Base-by-base conservation (phyloP, 148 eudicot genomes). In the Cornus florida region DNA sequence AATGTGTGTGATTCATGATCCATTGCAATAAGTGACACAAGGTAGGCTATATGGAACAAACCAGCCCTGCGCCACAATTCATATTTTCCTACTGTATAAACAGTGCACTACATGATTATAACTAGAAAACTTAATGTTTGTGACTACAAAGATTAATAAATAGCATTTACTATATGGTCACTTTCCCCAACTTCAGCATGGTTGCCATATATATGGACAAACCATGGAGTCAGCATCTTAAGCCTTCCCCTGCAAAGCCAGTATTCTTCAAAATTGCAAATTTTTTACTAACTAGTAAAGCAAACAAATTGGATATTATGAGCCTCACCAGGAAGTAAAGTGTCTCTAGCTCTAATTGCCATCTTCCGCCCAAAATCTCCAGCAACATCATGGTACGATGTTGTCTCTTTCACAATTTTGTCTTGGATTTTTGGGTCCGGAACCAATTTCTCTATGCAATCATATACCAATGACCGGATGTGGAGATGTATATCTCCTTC, bases 281-380 rank as follows among this genome's bases (percentile, higher is more conserved):
- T 14, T 67, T 17, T 46, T 28, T 13, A 19, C 20, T n/a, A 69
- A 79, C 43, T 59, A 70, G 19, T 23, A 71, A 60, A 62, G 74
- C 39, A 13, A 56, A 57, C 70, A 72, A 72, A 48, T 32, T 31
- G 66, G 22, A 77, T 35, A 43, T 9, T 43, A 43, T 4, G 60
- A 76, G 23, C 83, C 90, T 91, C 85, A 95, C 97, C 84, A 19
- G 94, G 97, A 69, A 85, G 88, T 81, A 91, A 82, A 67, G 86
- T 86, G 38, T 93, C 92, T 80, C 97, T 85, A 59, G 94, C 96
- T 88, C 97, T 82, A 62, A 89, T 83, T 46, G 97, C 97, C 92
- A 92, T 90, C 84, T 93, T 89, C 75, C 99, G 86, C 53, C 97
- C 93, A 71, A 93, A 92, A 89, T 93, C 99, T 74, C 97, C 99